These are phyloP conservation scores for Talaromyces proteolyticus DNA, from an alignment of 495 filamentous ascomycete species.

Conservation along the genomic window DNA sequence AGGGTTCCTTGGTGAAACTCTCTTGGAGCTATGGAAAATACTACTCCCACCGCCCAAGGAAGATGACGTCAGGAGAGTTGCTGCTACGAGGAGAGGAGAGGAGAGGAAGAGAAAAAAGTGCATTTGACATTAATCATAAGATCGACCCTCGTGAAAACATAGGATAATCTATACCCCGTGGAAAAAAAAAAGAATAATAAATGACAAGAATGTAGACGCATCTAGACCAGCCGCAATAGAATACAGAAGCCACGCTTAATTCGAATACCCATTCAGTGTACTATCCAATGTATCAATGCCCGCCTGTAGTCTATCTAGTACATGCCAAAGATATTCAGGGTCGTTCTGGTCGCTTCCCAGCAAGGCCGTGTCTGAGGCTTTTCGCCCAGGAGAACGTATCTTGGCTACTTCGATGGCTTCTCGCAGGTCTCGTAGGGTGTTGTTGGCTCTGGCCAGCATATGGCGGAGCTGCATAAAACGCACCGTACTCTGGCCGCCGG, in stretches of 20 bases:
- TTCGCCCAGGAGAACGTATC: neutral
- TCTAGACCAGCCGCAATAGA: neutral
- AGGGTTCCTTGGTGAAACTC: too few species aligned
- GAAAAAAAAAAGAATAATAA: neutral
- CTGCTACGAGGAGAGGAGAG: too few species aligned
- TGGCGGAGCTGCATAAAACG: constrained; percentile 2
- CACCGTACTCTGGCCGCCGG: neutral
- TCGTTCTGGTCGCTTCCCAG: neutral
- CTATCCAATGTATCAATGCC: neutral
- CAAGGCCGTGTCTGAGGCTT: neutral
- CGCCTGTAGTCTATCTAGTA: neutral
- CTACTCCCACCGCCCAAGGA: too few species aligned
- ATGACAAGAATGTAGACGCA: neutral
- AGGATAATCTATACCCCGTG: too few species aligned
- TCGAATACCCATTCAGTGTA: neutral
- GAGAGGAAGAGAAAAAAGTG: neutral
- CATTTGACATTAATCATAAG: too few species aligned
- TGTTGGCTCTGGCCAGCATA: constrained; percentile 1
- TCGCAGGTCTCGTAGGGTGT: neutral
- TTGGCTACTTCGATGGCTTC: neutral
- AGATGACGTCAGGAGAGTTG: too few species aligned
- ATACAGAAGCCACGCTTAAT: too few species aligned
- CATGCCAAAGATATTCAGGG: neutral
- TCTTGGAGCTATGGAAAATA: too few species aligned
- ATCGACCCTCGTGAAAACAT: too few species aligned